Base-by-base conservation (phyloP, 306 rosid genomes). In the Sophora flavescens region DNA sequence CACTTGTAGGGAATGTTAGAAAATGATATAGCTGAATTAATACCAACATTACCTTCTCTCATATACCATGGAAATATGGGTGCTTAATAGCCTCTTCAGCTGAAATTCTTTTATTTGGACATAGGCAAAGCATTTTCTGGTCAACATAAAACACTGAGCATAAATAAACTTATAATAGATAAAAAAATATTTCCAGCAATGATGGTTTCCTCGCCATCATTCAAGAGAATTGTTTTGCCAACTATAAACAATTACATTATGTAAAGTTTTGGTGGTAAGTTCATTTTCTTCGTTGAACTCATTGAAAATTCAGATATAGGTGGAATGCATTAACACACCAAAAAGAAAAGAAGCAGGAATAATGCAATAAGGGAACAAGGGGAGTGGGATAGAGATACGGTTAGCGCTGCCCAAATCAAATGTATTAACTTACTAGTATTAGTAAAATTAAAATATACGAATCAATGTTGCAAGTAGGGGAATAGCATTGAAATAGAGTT, bases 61-160 rank as follows among this genome's bases (percentile, higher is more conserved):
- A 33, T 9, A 35, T 0, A 15, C 7, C 36, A 3, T 36, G 0
- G 17, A 70, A 47, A 44, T 68, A 78, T 45, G 61, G 38, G 22
- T 78, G 81, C 14, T 13, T 2, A 68, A 58, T 14, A 58, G 81
- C 81, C 15, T 78, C 70, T 17, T 33, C 42, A 45, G 76, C 81
- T 68, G 81, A 59, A 45, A 78, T 68, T 51, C 76, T 68, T 0
- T 16, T 0, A 9, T 17, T 32, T 68, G 81, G n/a, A 63, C 45
- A 67, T 7, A 22, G 13, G 16, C 76, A 58, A 33, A 78, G 53
- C 81, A 78, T 17, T 77, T 45, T 78, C 76, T 78, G 76, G 51
- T 30, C 75, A 77, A 68, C 75, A 68, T 15, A 67, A 0, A 50
- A 44, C 52, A 32, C 33, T 6, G 0, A 4, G n/a, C 13, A 66